A percentile compares a stretch with the other conserved stretches of the same genome.
Conservation (phyloP, 768 basidiomycete genomes). For the Clitopilus hobsonii region DNA sequence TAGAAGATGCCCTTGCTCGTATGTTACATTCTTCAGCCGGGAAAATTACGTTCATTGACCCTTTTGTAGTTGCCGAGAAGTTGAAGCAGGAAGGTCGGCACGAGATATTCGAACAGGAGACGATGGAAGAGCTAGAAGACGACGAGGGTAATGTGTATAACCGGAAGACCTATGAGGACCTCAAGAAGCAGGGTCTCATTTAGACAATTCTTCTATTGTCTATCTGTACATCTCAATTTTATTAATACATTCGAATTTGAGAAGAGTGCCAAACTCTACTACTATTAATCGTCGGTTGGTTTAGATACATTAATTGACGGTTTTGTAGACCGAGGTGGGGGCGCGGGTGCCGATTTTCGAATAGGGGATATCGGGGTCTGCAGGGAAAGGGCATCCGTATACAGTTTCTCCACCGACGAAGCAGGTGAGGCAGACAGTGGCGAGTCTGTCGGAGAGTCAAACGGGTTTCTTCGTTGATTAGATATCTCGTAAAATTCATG, state of each 20-base stretch:
- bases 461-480: constrained; percentile 53
- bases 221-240: too few relatives aligned
- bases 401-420: constrained; percentile 83
- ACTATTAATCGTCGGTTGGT: background rate
- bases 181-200: constrained; percentile 93
- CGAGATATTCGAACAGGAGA: constrained; percentile 90
- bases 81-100: constrained; percentile 95
- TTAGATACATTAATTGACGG: constrained; percentile 7
- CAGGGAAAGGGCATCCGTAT: constrained; percentile 65
- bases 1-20: constrained; percentile 94
- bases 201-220: constrained; percentile 22
- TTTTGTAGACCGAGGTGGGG: constrained; percentile 31
- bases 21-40: constrained; percentile 27
- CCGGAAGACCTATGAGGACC: constrained; percentile 94
- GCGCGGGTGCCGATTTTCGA: constrained; percentile 40
- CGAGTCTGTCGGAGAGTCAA: constrained; percentile 64
- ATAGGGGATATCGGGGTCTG: constrained; percentile 65
- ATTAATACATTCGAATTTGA: background rate
- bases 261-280: background rate
- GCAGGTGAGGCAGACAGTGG: constrained; percentile 72
- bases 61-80: constrained; percentile 81
- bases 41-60: constrained; percentile 1
- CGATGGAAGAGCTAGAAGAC: constrained; percentile 97
- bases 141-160: constrained; percentile 99
- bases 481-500: constrained; percentile 32